These are phyloP conservation scores for Cercospora nicotianae DNA, from an alignment of 2,329 filamentous ascomycete genomes.

Conservation along the genomic window DNA sequence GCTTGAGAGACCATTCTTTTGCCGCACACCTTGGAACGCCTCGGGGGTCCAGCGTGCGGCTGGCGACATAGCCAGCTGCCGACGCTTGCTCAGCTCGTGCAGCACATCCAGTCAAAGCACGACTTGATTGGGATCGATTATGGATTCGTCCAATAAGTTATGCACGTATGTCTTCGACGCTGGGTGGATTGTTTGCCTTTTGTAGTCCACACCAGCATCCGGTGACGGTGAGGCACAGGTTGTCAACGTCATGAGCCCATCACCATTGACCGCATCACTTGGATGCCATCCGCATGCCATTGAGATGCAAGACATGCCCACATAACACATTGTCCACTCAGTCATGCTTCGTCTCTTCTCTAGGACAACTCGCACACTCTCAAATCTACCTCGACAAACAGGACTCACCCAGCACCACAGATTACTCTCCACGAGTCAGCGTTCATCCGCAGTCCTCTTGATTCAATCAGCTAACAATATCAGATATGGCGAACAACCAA, in stretches of 20 bases:
- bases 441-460: neutral
- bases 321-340: neutral
- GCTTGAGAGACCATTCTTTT: too few relatives aligned
- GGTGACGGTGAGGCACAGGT: neutral
- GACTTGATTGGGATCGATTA: neutral
- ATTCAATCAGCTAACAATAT: neutral
- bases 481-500: constrained; percentile 41
- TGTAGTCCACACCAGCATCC: neutral
- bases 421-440: neutral
- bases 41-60: neutral
- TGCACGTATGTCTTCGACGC: neutral
- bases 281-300: neutral
- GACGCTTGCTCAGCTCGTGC: neutral
- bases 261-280: constrained; percentile 6
- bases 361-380: neutral
- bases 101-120: neutral
- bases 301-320: neutral
- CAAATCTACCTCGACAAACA: neutral
- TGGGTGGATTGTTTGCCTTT: neutral
- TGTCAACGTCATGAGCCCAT: neutral
- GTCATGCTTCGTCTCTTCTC: constrained; percentile 28
- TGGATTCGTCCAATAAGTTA: neutral
- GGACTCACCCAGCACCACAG: neutral
- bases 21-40: neutral
- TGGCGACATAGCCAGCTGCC: neutral